Evolutionary conservation across 768 basidiomycete genomes (phyloP), one percentile per base, ranked within the genome.

Genomic region (Leccinum ochraceum): DNA sequence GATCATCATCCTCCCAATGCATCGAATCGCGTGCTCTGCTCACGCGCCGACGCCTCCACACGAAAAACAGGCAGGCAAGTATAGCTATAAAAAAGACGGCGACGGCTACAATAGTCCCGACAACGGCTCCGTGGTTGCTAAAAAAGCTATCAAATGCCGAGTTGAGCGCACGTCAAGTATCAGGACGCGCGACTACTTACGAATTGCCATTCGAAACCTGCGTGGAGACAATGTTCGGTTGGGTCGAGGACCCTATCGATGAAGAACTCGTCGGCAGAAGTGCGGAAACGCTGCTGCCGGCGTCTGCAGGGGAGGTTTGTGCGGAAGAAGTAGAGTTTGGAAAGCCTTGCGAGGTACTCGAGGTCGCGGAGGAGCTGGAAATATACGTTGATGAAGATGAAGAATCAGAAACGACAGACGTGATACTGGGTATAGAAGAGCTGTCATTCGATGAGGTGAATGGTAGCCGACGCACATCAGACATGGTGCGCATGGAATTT

Each of bases 21-120:
- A 71, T 73, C 57, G 71, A 75, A 62, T 63, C 68, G 55, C 74
- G 76, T 28, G 67, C 71, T 42, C 70, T 73, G 42, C 78, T 77
- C 51, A 75, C 80, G 7, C 76, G 77, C 37, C 78, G 80, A 50
- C 80, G 75, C 52, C 54, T 59, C 59, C 66, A 66, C 26, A 57
- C 50, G 78, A 73, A 50, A 77, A 68, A 68, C 81, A 79, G 22
- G 9, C 80, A 80, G 8, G 80, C 71, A 10, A 79, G 63, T 22
- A 86, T 62, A 1, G 77, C 79, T 1, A 82, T 79, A 6, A 80
- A 76, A 37, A 81, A 74, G 22, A 93, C 68, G 9, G 87, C 90
- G 42, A 88, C 80, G 14, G 79, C 85, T 7, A 88, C 78, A 71
- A 93, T 92, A 20, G 86, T 83, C 6, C 88, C 90, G 2, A 86